A percentile compares a stretch with the other conserved stretches of the same genome.
Conservation (phyloP, 2,329 filamentous ascomycete species). For the Ophiostoma novo-ulmi region DNA sequence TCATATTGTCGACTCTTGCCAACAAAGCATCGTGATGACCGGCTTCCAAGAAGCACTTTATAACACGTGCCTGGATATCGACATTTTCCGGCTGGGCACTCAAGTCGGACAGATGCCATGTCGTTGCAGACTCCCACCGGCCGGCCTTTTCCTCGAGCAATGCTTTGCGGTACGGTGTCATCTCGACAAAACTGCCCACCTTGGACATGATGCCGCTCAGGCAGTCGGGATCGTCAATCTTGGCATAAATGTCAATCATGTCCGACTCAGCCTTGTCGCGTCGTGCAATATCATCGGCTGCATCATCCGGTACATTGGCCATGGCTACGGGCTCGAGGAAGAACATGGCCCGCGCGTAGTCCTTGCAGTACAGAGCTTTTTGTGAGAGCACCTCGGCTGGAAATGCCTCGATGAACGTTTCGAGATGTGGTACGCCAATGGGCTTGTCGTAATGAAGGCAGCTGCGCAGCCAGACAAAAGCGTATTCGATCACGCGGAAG, state of each 20-base stretch:
- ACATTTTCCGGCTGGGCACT: constrained; percentile 70
- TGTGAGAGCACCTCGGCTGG: constrained; percentile 70
- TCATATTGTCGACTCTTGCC: constrained; percentile 78
- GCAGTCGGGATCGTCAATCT: constrained; percentile 96
- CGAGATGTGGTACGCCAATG: constrained; percentile 45
- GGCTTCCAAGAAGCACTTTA: constrained; percentile 89
- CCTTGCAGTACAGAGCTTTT: constrained; percentile 87
- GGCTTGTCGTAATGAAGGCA: constrained; percentile 77
- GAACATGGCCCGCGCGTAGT: constrained; percentile 86
- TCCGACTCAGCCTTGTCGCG: constrained; percentile 61
- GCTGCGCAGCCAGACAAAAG: constrained; percentile 67
- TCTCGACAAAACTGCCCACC: constrained; percentile 54
- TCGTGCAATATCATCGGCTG: constrained; percentile 40
- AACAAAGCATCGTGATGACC: constrained; percentile 87
- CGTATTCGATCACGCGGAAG: constrained; percentile 86
- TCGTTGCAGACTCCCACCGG: constrained; percentile 89
- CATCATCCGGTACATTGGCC: constrained; percentile 42
- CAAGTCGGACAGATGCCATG: constrained; percentile 92
- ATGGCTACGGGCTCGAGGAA: constrained; percentile 79
- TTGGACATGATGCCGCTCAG: constrained; percentile 91
- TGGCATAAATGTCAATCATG: constrained; percentile 88
- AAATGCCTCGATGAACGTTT: constrained; percentile 54
- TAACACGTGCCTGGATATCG: constrained; percentile 74
- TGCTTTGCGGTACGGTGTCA: constrained; percentile 92
- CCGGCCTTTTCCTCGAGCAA: constrained; percentile 89